These are phyloP conservation scores for Lactifluus piperatus DNA, from an alignment of 768 basidiomycete genomes.

Conservation along the genomic window DNA sequence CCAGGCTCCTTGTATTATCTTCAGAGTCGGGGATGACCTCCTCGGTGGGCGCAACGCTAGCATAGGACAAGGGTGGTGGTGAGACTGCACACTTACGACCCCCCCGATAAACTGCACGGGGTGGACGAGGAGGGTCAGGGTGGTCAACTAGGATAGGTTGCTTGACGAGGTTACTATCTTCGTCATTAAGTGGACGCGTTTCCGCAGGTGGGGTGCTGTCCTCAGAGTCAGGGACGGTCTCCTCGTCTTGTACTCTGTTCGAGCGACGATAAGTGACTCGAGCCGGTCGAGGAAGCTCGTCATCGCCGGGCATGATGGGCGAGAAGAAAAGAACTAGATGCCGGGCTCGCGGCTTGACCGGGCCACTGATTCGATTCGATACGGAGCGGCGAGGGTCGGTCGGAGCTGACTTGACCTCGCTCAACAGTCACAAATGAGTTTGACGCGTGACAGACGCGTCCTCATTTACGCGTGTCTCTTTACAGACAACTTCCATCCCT, in stretches of 20 bases:
- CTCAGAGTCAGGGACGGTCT: conserved; percentile 20
- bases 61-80: conserved; percentile 1
- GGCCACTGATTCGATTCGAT: not conserved
- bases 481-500: too few species aligned
- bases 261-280: conserved; percentile 11
- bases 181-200: conserved; percentile 1
- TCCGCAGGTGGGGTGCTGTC: not conserved
- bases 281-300: conserved; percentile 30
- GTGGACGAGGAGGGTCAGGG: conserved; percentile 5
- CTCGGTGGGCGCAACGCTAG: conserved; percentile 1
- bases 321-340: not conserved
- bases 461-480: too few species aligned
- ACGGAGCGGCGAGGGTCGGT: not conserved
- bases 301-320: conserved; percentile 15
- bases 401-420: not conserved
- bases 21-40: conserved; percentile 16
- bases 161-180: not conserved
- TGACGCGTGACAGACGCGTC: conserved; percentile 19
- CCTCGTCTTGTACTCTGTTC: conserved; percentile 8
- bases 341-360: conserved; percentile 5
- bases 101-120: conserved; percentile 10
- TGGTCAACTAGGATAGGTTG: not conserved
- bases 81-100: not conserved
- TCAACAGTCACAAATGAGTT: conserved; percentile 16
- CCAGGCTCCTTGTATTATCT: conserved; percentile 1